Evolutionary conservation across 2,329 filamentous ascomycete genomes (phyloP).

Genomic region (Paracoccidioides brasiliensis): DNA sequence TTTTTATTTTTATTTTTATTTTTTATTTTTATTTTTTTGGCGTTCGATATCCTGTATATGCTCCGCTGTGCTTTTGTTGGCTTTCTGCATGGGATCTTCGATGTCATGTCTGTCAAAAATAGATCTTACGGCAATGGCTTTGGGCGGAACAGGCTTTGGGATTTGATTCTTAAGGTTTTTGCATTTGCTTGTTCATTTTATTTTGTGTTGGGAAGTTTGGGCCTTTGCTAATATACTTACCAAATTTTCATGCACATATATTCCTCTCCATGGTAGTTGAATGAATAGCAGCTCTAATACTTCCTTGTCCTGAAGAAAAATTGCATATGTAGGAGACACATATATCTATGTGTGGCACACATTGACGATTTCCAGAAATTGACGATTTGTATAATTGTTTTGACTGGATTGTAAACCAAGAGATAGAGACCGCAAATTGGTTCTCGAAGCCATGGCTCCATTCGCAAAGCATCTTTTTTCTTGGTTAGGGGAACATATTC

Average conservation of each 20-base stretch:
- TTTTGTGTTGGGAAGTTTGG: neutral
- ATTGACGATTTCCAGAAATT: no score
- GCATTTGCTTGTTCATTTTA: neutral
- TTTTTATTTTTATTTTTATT: no score
- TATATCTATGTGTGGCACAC: no score
- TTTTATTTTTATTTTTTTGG: neutral
- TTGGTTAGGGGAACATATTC: no score
- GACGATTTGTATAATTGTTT: no score
- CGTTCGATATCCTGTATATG: neutral
- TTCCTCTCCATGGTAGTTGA: neutral
- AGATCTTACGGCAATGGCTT: neutral
- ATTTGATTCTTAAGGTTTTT: neutral
- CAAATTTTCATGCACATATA: neutral
- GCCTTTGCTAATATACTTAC: neutral
- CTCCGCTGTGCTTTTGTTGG: neutral
- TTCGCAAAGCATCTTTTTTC: no score
- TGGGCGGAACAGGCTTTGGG: neutral
- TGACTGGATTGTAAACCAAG: no score
- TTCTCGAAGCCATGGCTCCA: slow-evolving; percentile 49
- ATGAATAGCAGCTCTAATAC: neutral
- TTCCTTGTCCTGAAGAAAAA: no score
- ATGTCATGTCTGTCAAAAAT: neutral
- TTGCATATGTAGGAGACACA: no score
- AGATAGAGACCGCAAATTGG: no score
- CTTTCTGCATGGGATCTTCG: neutral